phyloP scores from a whole-genome alignment of 768 basidiomycete genomes.

The Tricholoma saponaceum region DNA sequence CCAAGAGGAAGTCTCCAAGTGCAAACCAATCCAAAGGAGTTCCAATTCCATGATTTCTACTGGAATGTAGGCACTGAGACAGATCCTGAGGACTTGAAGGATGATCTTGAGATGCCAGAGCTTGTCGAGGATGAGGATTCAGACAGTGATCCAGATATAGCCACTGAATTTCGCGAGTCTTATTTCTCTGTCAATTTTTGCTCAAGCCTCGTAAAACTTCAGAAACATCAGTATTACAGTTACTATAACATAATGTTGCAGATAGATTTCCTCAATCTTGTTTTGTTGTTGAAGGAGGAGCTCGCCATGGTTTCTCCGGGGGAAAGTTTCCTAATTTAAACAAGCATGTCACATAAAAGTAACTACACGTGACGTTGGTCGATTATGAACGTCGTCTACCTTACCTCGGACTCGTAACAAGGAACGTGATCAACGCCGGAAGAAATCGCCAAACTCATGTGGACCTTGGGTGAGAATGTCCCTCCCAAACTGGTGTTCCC shows the following conservation, averaged over 20 bases:
- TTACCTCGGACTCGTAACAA: too few relatives aligned
- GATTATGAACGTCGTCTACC: neutral
- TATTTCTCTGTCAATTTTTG: neutral
- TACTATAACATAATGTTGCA: neutral
- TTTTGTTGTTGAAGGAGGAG: neutral
- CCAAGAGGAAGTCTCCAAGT: neutral
- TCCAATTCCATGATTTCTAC: neutral
- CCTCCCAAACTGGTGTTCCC: too few relatives aligned
- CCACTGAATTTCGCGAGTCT: neutral
- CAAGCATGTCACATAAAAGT: neutral
- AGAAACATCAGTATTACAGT: neutral
- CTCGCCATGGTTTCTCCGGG: neutral
- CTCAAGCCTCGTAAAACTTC: neutral
- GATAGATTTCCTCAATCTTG: neutral
- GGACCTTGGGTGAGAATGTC: too few relatives aligned
- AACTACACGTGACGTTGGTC: neutral
- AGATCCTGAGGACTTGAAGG: neutral
- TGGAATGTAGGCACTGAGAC: neutral
- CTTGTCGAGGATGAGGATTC: neutral
- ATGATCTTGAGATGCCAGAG: neutral
- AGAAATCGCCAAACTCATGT: too few relatives aligned
- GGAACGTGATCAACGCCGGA: too few relatives aligned
- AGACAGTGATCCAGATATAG: neutral
- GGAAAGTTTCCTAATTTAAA: neutral
- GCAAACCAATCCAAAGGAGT: neutral